Base-by-base conservation (phyloP, 345 rosid species). In the Trapa bicornis region DNA sequence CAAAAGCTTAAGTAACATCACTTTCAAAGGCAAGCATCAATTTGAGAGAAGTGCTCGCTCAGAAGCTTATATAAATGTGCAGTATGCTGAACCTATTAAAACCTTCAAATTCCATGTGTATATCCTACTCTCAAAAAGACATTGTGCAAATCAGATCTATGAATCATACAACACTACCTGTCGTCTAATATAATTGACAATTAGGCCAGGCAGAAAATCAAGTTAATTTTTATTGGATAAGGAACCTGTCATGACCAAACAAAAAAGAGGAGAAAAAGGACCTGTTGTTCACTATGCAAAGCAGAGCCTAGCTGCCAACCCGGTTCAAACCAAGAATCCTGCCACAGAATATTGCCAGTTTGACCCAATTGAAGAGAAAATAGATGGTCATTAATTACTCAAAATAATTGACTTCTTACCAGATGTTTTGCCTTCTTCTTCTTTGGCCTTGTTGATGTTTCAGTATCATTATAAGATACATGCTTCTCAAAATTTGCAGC, bases 291-390 rank as follows among this genome's bases (percentile, higher is more conserved):
- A 73, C 65, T 76, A 73, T 78, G 86, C 72, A 69, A 71, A 52
- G 82, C 77, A 16, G 90, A 84, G 67, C 89, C 92, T 56, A 76
- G 71, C 79, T 83, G 92, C 97, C 96, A 91, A 70, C 79, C 81
- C 73, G 80, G 96, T 71, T 91, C 96, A 73, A 81, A 85, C 47
- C 89, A 73, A 78, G 89, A 82, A 78, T 80, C 92, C 99, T 95
- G 83, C 79, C 80, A 74, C 75, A 76, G 68, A 64, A 72, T 73
- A 63, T 79, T 63, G 38, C 33, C 71, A 58, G 65, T 42, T 7
- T 36, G 71, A 73, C 33, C 71, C 56, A 62, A 43, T 7, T 36
- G 71, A 73, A 47, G 70, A n/a, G 22, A 12, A 15, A 74, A 75
- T 4, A 13, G 68, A 48, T 33, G 29, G 5, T 65, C 13, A n/a